phyloP scores from a whole-genome alignment of 2,329 filamentous ascomycete species.

The Scedosporium minutisporum region DNA sequence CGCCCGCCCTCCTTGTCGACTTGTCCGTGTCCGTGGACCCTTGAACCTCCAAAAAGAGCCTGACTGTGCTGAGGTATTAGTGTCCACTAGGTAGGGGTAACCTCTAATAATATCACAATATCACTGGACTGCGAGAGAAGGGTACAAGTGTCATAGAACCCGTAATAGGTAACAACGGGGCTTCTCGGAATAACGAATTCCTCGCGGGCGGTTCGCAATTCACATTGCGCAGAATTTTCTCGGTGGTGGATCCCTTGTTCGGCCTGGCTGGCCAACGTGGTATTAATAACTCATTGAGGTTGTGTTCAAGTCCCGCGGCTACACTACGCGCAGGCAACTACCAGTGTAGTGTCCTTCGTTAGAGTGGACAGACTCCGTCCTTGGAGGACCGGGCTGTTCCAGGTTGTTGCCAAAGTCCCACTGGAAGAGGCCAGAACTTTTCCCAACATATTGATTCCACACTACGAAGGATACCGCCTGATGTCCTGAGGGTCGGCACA shows the following conservation, averaged over 20 bases:
- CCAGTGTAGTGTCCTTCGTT: not conserved
- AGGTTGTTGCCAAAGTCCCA: no score
- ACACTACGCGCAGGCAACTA: not conserved
- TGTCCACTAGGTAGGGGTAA: no score
- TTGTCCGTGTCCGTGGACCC: no score
- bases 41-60: no score
- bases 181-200: not conserved
- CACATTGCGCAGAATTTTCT: not conserved
- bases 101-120: no score
- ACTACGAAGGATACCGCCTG: not conserved
- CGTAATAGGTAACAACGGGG: not conserved
- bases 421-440: not conserved
- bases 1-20: no score
- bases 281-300: not conserved
- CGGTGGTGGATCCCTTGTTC: not conserved
- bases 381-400: no score
- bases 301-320: not conserved
- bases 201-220: not conserved
- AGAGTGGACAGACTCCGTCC: no score
- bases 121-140: no score
- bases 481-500: not conserved
- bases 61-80: no score
- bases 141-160: not conserved
- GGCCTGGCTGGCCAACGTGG: not conserved
- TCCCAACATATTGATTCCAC: not conserved